Evolutionary conservation across 345 rosid species (phyloP).

Genomic region (Eucalyptus sp.): DNA sequence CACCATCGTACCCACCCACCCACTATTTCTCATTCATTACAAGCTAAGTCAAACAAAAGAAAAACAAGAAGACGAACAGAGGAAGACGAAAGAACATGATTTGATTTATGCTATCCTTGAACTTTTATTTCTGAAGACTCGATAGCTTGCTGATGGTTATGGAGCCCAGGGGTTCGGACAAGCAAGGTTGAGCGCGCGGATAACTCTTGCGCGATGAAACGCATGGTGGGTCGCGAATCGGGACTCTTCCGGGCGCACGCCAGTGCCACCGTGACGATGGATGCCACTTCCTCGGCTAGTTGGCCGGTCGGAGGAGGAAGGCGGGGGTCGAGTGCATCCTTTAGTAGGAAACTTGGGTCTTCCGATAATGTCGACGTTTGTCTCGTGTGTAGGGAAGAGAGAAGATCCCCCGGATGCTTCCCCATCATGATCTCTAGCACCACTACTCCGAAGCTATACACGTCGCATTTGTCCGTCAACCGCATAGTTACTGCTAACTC

Average conservation of each 20-base stretch:
- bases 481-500: background rate
- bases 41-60: background rate
- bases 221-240: conserved; percentile 41
- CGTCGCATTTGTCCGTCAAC: conserved; percentile 40
- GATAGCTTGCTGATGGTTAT: conserved; percentile 17
- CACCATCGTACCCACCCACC: background rate
- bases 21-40: background rate
- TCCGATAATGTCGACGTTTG: background rate
- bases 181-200: conserved; percentile 21
- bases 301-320: conserved; percentile 27
- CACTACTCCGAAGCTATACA: conserved; percentile 58
- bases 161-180: conserved; percentile 9
- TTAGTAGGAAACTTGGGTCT: conserved; percentile 10
- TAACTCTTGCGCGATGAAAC: conserved; percentile 45
- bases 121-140: conserved; percentile 5
- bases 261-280: conserved; percentile 20
- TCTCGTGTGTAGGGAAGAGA: conserved; percentile 9
- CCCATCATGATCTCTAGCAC: conserved; percentile 63
- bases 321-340: conserved; percentile 39
- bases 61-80: fast-evolving
- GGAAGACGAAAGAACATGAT: background rate
- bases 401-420: conserved; percentile 47
- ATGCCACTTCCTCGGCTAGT: conserved; percentile 35
- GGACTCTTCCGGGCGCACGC: conserved; percentile 27
- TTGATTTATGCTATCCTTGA: background rate